phyloP scores from a whole-genome alignment of 1,284 basidiomycete genomes.

The Cryptococcus wingfieldii region DNA sequence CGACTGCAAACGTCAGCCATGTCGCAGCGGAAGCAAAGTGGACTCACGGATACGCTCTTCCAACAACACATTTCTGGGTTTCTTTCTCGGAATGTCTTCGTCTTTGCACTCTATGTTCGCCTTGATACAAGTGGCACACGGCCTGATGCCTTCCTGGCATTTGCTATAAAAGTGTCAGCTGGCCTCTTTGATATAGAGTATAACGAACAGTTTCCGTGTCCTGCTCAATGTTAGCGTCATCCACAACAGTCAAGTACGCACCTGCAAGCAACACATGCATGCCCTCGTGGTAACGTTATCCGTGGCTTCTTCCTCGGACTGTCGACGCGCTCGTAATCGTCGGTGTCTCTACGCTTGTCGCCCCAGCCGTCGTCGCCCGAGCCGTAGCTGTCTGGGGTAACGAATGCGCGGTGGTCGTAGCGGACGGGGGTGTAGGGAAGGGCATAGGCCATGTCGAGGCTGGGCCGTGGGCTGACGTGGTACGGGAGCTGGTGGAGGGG shows the following conservation, averaged over 20 bases:
- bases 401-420: neutral
- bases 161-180: constrained; percentile 16
- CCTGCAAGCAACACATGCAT: constrained; percentile 32
- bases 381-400: neutral
- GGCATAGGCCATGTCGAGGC: neutral
- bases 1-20: constrained; percentile 9
- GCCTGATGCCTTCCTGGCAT: constrained; percentile 26
- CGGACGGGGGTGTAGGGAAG: neutral
- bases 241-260: neutral
- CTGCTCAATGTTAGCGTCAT: neutral
- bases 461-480: neutral
- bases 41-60: constrained; percentile 34
- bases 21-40: neutral
- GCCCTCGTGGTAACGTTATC: constrained; percentile 26
- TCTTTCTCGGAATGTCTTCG: constrained; percentile 25
- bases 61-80: constrained; percentile 24
- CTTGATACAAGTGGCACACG: constrained; percentile 27
- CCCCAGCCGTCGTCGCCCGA: neutral
- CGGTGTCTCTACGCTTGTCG: neutral
- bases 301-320: constrained; percentile 25
- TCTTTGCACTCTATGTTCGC: constrained; percentile 25
- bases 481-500: neutral
- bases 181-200: neutral
- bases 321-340: neutral
- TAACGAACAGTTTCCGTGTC: constrained; percentile 26